A percentile compares a stretch with the other conserved stretches of the same genome.
phyloP scores from a whole-genome alignment of 2,329 filamentous ascomycete genomes.

The Sordariomycetes sp. region DNA sequence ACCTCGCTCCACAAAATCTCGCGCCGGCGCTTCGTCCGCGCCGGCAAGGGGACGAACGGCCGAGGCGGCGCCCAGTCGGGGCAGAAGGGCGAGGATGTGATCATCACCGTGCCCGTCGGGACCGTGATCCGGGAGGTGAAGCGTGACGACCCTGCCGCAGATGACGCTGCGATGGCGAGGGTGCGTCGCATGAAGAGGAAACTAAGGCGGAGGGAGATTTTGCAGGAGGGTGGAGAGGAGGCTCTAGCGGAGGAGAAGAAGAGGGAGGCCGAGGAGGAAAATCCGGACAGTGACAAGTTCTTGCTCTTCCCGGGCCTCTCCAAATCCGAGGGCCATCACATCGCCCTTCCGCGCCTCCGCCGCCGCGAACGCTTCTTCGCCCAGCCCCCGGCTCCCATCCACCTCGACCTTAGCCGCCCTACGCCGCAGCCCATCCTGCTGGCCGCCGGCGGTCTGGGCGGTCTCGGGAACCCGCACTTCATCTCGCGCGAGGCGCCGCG shows the following conservation, averaged over 20 bases:
- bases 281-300: constrained; percentile 47
- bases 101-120: constrained; percentile 86
- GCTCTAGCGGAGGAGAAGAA: constrained; percentile 4
- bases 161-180: constrained; percentile 38
- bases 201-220: constrained; percentile 17
- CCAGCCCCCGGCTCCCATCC: constrained; percentile 64
- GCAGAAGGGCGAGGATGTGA: constrained; percentile 71
- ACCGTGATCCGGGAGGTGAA: constrained; percentile 80
- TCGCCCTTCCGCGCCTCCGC: constrained; percentile 40
- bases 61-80: constrained; percentile 66
- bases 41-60: constrained; percentile 66
- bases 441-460: constrained; percentile 78
- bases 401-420: constrained; percentile 61
- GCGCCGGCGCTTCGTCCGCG: constrained; percentile 62
- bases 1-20: constrained; percentile 90
- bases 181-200: constrained; percentile 21
- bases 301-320: constrained; percentile 72
- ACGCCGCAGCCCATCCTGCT: constrained; percentile 79
- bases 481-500: constrained; percentile 61
- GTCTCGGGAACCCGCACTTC: constrained; percentile 90
- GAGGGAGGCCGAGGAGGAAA: constrained; percentile 3
- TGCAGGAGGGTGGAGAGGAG: constrained; percentile 20
- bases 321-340: constrained; percentile 52
- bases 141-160: constrained; percentile 64
- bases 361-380: constrained; percentile 43